Evolutionary conservation across 164 flowering plant genomes (phyloP), one percentile per base, ranked within the genome.

Genomic region (Vitis labrusca): DNA sequence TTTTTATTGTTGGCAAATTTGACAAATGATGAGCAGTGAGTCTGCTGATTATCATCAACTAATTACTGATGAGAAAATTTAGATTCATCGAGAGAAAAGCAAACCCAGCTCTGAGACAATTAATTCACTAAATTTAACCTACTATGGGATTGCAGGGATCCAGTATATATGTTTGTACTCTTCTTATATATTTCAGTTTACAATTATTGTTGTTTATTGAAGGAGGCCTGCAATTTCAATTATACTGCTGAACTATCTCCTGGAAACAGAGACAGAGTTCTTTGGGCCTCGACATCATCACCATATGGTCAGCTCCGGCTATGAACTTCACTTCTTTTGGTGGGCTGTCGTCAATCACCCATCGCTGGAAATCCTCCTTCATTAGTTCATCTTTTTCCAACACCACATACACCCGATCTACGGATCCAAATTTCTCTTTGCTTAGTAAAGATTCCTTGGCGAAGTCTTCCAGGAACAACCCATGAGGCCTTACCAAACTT

Each of bases 271-370:
- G 49, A 29, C 15, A 61, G 12, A 66, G 66, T 12, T 73, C 55
- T 9, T 66, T 23, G 23, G 71, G 62, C 14, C 60, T 52, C 2
- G 70, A 73, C 5, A 73, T 17, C 71, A 73, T 67, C n/a, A 48
- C 50, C 76, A 73, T 73, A 48, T 73, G 76, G 19, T n/a, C 76
- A 29, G 67, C 13, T 19, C 54, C 63, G 7, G 11, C 3, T 1
- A 73, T 73, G 5, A 44, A 15, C 37, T 53, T 67, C 71, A 67
- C 75, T 0, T 76, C 72, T n/a, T 48, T 50, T 10, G 59, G 9
- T 63, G 65, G 69, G 16, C 10, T 32, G 3, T 63, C 67, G 23
- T 27, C 37, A 5, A 76, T 67, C 70, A 71, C 53, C 79, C 72
- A 71, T 3, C 16, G 54, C 54, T 76, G 75, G 29, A 76, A 68